Base-by-base conservation (phyloP, 2,329 filamentous ascomycete genomes). In the Tothia fuscella region DNA sequence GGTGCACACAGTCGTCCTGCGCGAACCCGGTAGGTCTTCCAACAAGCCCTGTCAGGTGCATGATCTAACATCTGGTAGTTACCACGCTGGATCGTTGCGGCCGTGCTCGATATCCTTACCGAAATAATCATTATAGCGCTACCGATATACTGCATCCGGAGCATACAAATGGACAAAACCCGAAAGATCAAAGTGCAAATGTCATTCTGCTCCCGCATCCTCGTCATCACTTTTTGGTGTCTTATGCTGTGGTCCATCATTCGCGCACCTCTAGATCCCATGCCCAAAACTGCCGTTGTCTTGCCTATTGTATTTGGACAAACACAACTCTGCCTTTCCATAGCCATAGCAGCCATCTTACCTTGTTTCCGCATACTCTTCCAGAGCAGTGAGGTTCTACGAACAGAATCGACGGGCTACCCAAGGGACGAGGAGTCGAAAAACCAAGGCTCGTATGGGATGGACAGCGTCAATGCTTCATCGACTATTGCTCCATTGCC, bases 331-430 rank as follows among this genome's bases (percentile, higher is more conserved):
- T 26, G 34, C 20, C 19, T 38, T 13, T 44, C 35, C 4, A 13
- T 44, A 9, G 14, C 16, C 36, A 44, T 40, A 22, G 33, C 32
- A 19, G 21, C 42, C 9, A 20, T 44, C 20, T 13, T 44, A 16
- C 42, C 42, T 14, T 44, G 35, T 34, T 39, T 44, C 21, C 42
- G 42, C 3, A 25, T 44, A 4, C 24, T 44, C 13, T 44, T 44
- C 35, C 42, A 40, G 26, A 33, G 35, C 26, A 33, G 16, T 36
- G 42, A 40, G 20, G 30, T 2, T 20, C 29, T 4, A 35, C 2
- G 12, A 29, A n/a, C 32, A 13, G 14, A 20, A 19, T 19, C 21
- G 13, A 19, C 3, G 29, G 13, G 22, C 19, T 19, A 22, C 29
- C 26, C n/a, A 26, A 29, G 22, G 12, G 16, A 29, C 22, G 12